A percentile compares a stretch with the other conserved stretches of the same genome.
Conservation (phyloP, 2,329 filamentous ascomycete genomes). For the Microcyclosporella mali region DNA sequence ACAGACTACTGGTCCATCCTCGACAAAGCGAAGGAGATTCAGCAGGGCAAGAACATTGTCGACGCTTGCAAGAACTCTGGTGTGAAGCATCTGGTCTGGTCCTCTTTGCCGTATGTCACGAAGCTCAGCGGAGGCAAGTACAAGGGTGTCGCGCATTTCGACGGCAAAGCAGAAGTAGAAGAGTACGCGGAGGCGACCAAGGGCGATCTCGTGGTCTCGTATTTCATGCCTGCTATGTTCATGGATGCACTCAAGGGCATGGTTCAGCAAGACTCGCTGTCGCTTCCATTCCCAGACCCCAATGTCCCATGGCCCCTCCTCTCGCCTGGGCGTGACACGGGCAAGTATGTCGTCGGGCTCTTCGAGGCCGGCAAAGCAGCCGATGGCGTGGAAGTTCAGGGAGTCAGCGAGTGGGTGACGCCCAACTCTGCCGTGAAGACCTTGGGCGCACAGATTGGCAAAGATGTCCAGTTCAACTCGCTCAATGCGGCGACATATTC, state of each 20-base stretch:
- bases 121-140: slow-evolving; percentile 29
- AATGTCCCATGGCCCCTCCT: too few relatives aligned
- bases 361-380: too few relatives aligned
- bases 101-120: slow-evolving; percentile 25
- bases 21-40: slow-evolving; percentile 28
- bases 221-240: slow-evolving; percentile 26
- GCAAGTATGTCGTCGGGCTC: too few relatives aligned
- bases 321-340: too few relatives aligned
- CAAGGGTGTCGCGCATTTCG: slow-evolving; percentile 33
- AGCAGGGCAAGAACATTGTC: slow-evolving; percentile 33
- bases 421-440: too few relatives aligned
- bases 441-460: too few relatives aligned
- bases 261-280: too few relatives aligned
- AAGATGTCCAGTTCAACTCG: too few relatives aligned
- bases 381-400: too few relatives aligned
- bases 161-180: slow-evolving; percentile 33
- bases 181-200: slow-evolving; percentile 29
- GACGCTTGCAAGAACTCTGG: slow-evolving; percentile 26
- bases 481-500: too few relatives aligned
- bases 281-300: too few relatives aligned
- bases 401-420: too few relatives aligned
- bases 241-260: slow-evolving; percentile 1
- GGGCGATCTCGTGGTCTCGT: slow-evolving; percentile 20
- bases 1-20: slow-evolving; percentile 8
- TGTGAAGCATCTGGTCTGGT: slow-evolving; percentile 37